Evolutionary conservation across 2,329 filamentous ascomycete genomes (phyloP), one percentile per base, ranked within the genome.

Genomic region (Epichloe coenophiala): DNA sequence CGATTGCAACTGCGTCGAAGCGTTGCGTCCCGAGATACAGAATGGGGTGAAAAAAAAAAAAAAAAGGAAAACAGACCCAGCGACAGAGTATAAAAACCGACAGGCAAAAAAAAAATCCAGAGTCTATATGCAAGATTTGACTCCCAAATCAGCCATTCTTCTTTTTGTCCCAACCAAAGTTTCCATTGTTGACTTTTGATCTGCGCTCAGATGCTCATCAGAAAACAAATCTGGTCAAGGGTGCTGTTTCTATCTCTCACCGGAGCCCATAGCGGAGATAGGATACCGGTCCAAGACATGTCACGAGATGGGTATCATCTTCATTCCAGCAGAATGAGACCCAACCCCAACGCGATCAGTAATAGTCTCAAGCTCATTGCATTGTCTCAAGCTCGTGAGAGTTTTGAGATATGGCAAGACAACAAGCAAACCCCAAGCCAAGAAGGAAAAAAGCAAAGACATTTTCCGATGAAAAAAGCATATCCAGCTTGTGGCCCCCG

Each of bases 221-320:
- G 45, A 39, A 47, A 17, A 15, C 9, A 19, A 42, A 38, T 17
- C 3, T 33, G 9, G 15, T 7, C 42, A 39, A 50, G 33, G 39
- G 45, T 44, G 19, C 5, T 38, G 42, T 46, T 44, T 48, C 27
- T 39, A 43, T 13, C 13, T 40, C 43, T 40, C 36, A 15, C 50
- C 42, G 43, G 48, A 41, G 27, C 35, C 37, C 38, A 42, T 48
- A 21, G 42, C 43, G 17, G 17, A 23, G 35, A 37, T 38, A 47
- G 38, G 45, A 49, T 19, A 44, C 47, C 51, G 33, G 35, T 62
- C 61, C 59, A 56, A 65, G 61, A 65, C 61, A 64, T 55, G 57
- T 58, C 57, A 57, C 59, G 53, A 59, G 51, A 56, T 54, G 50
- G 55, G 48, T 50, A 52, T 17, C 53, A 59, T 63, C 55, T 60